Conservation (phyloP, 163 green algal genomes). For the Chloromonas sp. region DNA sequence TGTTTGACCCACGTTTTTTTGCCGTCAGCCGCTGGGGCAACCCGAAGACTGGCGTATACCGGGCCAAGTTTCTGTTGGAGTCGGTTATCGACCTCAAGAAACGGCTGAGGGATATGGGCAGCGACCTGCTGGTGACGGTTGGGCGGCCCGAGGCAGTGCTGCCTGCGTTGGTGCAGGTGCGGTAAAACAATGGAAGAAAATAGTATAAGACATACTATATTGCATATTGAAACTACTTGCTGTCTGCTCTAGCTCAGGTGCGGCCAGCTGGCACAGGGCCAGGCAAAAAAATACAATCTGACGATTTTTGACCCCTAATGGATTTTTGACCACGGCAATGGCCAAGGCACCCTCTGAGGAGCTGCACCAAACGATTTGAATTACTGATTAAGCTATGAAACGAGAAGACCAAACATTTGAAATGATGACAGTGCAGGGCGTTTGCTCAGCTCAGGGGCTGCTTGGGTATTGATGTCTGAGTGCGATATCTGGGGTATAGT, state of each 20-base stretch:
- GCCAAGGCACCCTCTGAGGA: too few species aligned
- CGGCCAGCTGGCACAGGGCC: conserved; percentile 6
- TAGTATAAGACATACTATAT: background rate
- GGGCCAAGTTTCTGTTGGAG: conserved; percentile 81
- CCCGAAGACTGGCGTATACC: conserved; percentile 19
- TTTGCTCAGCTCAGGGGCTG: too few species aligned
- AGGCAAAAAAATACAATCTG: too few species aligned
- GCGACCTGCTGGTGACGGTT: conserved; percentile 72
- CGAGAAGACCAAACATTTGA: too few species aligned
- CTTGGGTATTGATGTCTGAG: too few species aligned
- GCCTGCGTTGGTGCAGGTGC: background rate
- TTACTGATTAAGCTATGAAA: too few species aligned
- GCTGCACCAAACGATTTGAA: too few species aligned
- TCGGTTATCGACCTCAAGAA: conserved; percentile 74
- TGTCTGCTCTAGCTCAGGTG: conserved; percentile 2
- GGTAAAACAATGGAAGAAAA: background rate
- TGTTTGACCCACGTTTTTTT: conserved; percentile 81
- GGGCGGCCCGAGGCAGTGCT: conserved; percentile 73
- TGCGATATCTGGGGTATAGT: too few species aligned
- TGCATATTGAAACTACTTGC: background rate
- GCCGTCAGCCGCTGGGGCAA: conserved; percentile 62
- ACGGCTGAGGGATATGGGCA: conserved; percentile 46
- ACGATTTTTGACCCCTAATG: too few species aligned
- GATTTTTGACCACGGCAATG: too few species aligned
- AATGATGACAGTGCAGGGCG: too few species aligned